phyloP scores from a whole-genome alignment of 2,329 filamentous ascomycete species.

The Penicillium sp. region DNA sequence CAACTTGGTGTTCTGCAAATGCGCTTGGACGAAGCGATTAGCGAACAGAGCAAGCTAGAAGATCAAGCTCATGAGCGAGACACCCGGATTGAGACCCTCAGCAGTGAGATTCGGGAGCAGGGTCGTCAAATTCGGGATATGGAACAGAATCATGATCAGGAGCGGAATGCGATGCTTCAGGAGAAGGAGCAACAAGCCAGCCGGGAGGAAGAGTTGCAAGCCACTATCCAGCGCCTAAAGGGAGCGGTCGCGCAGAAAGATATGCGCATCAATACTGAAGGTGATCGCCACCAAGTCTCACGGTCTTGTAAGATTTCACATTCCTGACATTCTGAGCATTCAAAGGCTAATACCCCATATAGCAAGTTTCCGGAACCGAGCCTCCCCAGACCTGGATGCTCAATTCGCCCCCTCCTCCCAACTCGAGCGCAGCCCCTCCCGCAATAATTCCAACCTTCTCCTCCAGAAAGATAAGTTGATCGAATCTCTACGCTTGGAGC shows the following conservation, averaged over 20 bases:
- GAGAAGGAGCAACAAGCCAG: slow-evolving; percentile 87
- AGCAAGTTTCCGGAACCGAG: slow-evolving; percentile 54
- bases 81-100: slow-evolving; percentile 75
- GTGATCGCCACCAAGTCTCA: slow-evolving; percentile 52
- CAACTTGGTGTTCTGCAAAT: slow-evolving; percentile 82
- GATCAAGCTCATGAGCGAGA: slow-evolving; percentile 85
- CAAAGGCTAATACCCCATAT: slow-evolving; percentile 20
- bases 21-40: slow-evolving; percentile 78
- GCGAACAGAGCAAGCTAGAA: slow-evolving; percentile 83
- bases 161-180: slow-evolving; percentile 81
- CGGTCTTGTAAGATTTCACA: slow-evolving; percentile 49
- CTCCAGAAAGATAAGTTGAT: slow-evolving; percentile 97
- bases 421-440: slow-evolving; percentile 81
- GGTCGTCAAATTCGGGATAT: slow-evolving; percentile 84
- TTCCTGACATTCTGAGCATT: not conserved
- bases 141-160: slow-evolving; percentile 88
- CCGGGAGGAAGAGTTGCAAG: slow-evolving; percentile 86
- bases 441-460: slow-evolving; percentile 84
- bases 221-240: slow-evolving; percentile 87
- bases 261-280: slow-evolving; percentile 51
- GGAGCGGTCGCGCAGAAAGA: slow-evolving; percentile 80
- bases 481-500: slow-evolving; percentile 84
- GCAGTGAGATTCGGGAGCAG: slow-evolving; percentile 81
- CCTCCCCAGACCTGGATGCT: slow-evolving; percentile 66
- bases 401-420: slow-evolving; percentile 87